Conservation (phyloP, 768 basidiomycete species). For the Phanerodontia chrysosporium region DNA sequence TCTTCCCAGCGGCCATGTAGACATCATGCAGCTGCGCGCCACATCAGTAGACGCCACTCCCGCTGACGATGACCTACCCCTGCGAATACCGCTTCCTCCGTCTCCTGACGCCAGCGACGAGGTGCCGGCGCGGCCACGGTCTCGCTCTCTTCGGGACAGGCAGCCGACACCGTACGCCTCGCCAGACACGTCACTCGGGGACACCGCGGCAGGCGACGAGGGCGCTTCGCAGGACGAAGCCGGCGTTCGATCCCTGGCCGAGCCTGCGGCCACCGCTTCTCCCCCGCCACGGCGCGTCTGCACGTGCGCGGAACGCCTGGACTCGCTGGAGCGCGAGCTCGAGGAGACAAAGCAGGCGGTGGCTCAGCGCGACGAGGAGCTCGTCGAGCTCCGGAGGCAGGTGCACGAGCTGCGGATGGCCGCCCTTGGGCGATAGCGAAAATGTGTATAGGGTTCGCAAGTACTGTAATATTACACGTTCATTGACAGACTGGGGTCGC, state of each 20-base stretch:
- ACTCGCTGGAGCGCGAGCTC: constrained; percentile 1
- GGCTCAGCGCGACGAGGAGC: not conserved
- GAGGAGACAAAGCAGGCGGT: not conserved
- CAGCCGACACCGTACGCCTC: constrained; percentile 7
- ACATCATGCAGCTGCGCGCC: too few relatives aligned
- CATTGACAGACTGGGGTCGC: too few relatives aligned
- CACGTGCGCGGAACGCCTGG: not conserved
- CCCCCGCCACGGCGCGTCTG: not conserved
- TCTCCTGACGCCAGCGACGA: not conserved
- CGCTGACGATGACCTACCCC: not conserved
- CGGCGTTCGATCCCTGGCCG: too few relatives aligned
- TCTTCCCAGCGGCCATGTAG: too few relatives aligned
- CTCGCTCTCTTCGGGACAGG: not conserved
- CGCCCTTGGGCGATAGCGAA: not conserved
- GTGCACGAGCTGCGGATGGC: constrained; percentile 2
- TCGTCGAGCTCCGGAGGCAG: not conserved
- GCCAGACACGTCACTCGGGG: not conserved
- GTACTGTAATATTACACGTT: too few relatives aligned
- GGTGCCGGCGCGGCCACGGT: not conserved
- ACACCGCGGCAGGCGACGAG: not conserved
- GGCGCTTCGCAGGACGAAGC: not conserved
- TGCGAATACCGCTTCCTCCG: not conserved
- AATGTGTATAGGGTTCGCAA: too few relatives aligned
- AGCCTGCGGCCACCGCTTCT: too few relatives aligned
- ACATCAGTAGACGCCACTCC: too few relatives aligned